Base-by-base conservation (phyloP, 352 stramenopile genomes). In the Pythium monospermum region DNA sequence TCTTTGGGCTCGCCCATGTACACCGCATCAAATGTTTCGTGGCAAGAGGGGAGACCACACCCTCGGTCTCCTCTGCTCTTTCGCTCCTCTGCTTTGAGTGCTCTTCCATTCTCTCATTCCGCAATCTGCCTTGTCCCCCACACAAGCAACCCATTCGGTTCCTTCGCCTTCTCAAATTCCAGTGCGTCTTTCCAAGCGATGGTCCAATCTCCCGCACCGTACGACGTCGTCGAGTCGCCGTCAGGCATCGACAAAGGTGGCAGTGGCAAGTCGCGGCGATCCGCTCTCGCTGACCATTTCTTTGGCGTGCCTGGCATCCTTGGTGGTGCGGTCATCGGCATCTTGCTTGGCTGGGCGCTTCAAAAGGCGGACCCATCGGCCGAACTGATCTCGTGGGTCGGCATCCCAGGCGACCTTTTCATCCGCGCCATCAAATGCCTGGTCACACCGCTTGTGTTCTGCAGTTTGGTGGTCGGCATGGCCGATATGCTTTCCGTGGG, bases 391-490 rank as follows among this genome's bases (percentile, higher is more conserved):
- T 56, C 45, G 7, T 78, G 59, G 69, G 61, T 80, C 36, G 49
- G 48, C 35, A 49, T 73, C 5, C 70, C 68, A 1, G 70, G 70
- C 4, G 16, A 70, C 7, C 64, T 78, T 27, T 78, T 74, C 53
- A 64, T 79, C 49, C 62, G 63, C 33, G 63, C 66, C n/a, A 64
- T 82, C 48, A 73, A 73, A 58, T 82, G 71, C 39, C 46, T 76
- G 22, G 64, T 82, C 36, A 51, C 59, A 30, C 68, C 71, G 39
- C 57, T 79, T 40, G 62, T 82, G 12, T 76, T 82, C 49, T 71
- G 49, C 37, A 62, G 44, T 13, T 54, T 78, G 12, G 37, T 71
- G 16, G 52, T 61, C 10, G 66, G 53, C 35, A 70, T 80, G 26
- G 68, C 53, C 23, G 67, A 76, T 11, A 61, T 76, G 43, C 31